Percentiles rank a stretch among this genome's conserved stretches.
Evolutionary conservation across 1,139 yeast species (phyloP).

Genomic region (Sugiyamaella sp.): DNA sequence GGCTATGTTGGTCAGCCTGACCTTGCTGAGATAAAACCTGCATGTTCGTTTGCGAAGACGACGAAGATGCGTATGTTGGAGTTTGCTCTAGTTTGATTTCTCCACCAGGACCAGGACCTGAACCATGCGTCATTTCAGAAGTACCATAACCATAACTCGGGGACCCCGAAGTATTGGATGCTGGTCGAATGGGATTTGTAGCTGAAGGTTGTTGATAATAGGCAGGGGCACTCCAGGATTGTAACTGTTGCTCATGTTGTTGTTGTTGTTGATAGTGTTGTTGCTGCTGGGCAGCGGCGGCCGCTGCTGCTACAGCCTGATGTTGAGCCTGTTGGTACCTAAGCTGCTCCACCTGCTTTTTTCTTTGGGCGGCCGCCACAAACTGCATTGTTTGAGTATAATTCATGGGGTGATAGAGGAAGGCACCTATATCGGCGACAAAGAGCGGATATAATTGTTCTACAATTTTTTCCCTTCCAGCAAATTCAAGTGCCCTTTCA

Average conservation of each 20-base stretch:
- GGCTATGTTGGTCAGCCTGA: constrained; percentile 21
- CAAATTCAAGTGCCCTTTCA: constrained; percentile 86
- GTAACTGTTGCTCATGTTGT: not conserved
- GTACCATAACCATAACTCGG: constrained; percentile 15
- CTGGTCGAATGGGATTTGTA: constrained; percentile 3
- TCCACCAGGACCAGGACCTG: not conserved
- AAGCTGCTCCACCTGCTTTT: constrained; percentile 36
- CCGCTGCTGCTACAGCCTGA: constrained; percentile 13
- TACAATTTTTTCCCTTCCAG: constrained; percentile 81
- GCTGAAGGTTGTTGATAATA: constrained; percentile 16
- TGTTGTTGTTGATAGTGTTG: constrained; percentile 25
- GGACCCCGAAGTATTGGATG: constrained; percentile 8
- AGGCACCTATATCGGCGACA: constrained; percentile 73
- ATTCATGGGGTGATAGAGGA: constrained; percentile 40
- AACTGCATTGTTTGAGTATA: constrained; percentile 44
- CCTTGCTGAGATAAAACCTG: not conserved
- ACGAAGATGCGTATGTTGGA: constrained; percentile 7
- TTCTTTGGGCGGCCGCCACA: constrained; percentile 42
- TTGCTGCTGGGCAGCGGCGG: constrained; percentile 11
- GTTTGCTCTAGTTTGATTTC: constrained; percentile 4
- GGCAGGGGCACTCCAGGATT: constrained; percentile 11
- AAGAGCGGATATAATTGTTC: constrained; percentile 82
- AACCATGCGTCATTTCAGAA: constrained; percentile 4
- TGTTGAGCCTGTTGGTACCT: constrained; percentile 29
- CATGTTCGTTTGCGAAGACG: not conserved